Evolutionary conservation across 208 protist species (phyloP).

Genomic region (Trichomonas vaginalis): DNA sequence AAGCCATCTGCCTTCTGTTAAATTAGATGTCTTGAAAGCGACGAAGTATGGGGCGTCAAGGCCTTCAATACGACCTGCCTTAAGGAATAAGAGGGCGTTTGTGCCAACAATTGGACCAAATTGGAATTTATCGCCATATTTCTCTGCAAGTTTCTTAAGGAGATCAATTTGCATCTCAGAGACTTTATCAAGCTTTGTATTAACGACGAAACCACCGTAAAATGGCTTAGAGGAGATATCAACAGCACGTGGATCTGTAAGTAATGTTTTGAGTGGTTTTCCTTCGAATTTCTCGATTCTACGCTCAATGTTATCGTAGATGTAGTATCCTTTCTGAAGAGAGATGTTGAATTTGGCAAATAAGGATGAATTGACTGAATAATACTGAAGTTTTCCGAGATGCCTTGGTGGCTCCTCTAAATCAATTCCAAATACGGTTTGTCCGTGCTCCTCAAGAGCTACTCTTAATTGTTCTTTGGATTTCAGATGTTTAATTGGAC

Average conservation of each 20-base stretch:
- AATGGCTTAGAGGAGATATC: not conserved
- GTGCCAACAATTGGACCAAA: not conserved
- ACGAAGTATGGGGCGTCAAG: not conserved
- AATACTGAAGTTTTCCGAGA: not conserved
- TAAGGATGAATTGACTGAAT: not conserved
- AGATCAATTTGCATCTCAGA: not conserved
- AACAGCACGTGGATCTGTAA: not conserved
- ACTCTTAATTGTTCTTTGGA: not conserved
- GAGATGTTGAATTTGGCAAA: not conserved
- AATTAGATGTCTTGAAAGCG: not conserved
- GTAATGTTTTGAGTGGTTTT: not conserved
- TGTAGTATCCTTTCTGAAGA: not conserved
- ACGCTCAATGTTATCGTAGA: not conserved
- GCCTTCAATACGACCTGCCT: not conserved
- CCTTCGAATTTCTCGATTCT: not conserved
- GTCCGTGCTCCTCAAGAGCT: not conserved
- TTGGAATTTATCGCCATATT: not conserved
- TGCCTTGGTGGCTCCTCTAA: not conserved
- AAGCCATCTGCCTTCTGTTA: not conserved
- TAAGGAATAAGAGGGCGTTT: not conserved
- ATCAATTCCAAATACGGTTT: not conserved
- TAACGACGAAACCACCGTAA: not conserved
- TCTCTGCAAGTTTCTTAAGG: not conserved
- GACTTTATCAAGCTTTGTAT: not conserved
- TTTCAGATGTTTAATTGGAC: not conserved